Conservation (phyloP, 1,139 yeast genomes). For the Debaryomyces sp. region DNA sequence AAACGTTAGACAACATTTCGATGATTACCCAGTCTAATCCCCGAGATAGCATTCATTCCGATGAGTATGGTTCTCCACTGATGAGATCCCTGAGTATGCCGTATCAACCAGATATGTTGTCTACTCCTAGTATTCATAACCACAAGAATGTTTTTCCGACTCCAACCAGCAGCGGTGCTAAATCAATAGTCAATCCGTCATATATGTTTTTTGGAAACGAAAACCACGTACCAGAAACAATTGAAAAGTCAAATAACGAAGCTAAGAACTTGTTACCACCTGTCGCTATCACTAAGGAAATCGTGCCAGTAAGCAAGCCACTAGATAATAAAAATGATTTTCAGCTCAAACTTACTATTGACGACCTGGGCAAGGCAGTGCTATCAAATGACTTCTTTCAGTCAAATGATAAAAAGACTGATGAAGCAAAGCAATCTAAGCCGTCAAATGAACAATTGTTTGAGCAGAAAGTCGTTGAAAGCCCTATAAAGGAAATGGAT, state of each 20-base stretch:
- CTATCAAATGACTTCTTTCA: slow-evolving; percentile 29
- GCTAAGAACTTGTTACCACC: slow-evolving; percentile 7
- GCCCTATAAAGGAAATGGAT: slow-evolving; percentile 5
- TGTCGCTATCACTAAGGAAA: slow-evolving; percentile 5
- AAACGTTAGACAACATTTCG: slow-evolving; percentile 40
- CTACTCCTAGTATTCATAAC: slow-evolving; percentile 3
- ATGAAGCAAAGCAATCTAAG: not conserved
- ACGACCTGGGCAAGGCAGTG: slow-evolving; percentile 52
- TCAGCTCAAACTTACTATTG: slow-evolving; percentile 41
- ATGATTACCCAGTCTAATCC: slow-evolving; percentile 24
- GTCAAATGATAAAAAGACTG: not conserved
- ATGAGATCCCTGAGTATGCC: not conserved
- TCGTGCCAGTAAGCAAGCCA: not conserved
- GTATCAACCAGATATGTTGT: not conserved
- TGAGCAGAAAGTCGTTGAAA: slow-evolving; percentile 2
- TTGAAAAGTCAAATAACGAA: not conserved
- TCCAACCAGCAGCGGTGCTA: not conserved
- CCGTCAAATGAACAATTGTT: not conserved
- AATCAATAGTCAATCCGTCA: not conserved
- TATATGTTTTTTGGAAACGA: not conserved
- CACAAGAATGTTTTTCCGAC: not conserved
- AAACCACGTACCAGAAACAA: not conserved
- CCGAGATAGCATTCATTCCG: slow-evolving; percentile 4
- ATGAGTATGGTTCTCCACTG: slow-evolving; percentile 21
- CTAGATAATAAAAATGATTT: slow-evolving; percentile 22